phyloP scores from a whole-genome alignment of 345 rosid genomes.

The Aurinia saxatilis region DNA sequence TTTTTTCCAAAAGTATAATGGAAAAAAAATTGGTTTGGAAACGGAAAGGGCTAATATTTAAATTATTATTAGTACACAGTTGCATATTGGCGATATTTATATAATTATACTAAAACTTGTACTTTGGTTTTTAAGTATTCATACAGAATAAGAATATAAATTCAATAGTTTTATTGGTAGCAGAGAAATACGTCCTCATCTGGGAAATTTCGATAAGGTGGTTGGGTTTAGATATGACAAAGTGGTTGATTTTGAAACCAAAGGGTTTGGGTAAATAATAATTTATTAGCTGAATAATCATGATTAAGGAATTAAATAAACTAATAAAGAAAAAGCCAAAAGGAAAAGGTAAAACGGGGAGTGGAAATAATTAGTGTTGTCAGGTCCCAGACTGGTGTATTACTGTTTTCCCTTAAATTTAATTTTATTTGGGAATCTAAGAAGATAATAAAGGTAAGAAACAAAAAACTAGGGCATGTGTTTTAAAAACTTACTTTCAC shows the following conservation, averaged over 20 bases:
- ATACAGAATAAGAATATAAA: neutral
- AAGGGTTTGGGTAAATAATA: constrained; percentile 4
- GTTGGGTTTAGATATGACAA: constrained; percentile 30
- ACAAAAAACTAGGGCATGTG: constrained; percentile 11
- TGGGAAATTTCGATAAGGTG: constrained; percentile 20
- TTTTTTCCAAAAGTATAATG: too few relatives aligned
- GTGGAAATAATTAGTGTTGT: constrained; percentile 22
- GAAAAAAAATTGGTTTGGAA: too few relatives aligned
- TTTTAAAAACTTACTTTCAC: neutral
- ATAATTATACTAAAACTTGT: neutral
- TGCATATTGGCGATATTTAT: neutral
- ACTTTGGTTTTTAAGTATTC: neutral
- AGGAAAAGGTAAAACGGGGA: constrained; percentile 11
- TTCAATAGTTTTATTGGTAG: constrained; percentile 14
- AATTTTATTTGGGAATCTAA: constrained; percentile 19
- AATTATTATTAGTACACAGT: neutral
- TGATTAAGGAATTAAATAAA: constrained; percentile 20
- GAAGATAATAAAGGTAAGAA: neutral
- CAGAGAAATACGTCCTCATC: neutral
- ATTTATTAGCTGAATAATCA: constrained; percentile 17
- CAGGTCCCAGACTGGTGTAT: constrained; percentile 29
- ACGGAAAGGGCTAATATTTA: neutral
- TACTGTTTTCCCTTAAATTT: constrained; percentile 12
- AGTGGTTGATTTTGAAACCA: constrained; percentile 24
- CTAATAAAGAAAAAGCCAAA: constrained; percentile 18